These are phyloP conservation scores for Lagenaria siceraria DNA, from an alignment of 306 rosid genomes.

Conservation along the genomic window DNA sequence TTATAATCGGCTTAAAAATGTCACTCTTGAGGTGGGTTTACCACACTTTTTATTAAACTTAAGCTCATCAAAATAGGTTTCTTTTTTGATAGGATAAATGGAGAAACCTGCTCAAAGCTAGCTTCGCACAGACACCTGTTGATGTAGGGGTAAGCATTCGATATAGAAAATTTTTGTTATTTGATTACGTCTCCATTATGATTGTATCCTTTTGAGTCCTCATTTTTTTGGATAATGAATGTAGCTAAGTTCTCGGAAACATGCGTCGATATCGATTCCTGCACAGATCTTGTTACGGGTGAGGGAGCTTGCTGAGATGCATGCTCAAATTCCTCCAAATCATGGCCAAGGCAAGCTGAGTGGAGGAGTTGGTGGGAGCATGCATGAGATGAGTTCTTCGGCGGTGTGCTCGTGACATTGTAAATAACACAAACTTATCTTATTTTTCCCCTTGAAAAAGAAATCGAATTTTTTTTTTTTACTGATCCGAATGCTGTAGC, in stretches of 20 bases:
- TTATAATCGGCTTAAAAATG: too few relatives aligned
- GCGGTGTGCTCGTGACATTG: conserved; percentile 58
- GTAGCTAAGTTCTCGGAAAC: conserved; percentile 72
- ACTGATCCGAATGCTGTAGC: neutral
- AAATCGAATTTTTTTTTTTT: too few relatives aligned
- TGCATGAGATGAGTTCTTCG: conserved; percentile 28
- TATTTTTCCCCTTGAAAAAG: conserved; percentile 6
- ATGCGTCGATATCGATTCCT: conserved; percentile 64
- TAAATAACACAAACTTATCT: conserved; percentile 30
- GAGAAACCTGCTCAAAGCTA: conserved; percentile 94
- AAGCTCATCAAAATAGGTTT: conserved; percentile 5
- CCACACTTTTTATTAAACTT: neutral
- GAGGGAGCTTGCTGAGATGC: conserved; percentile 85
- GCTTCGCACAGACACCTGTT: conserved; percentile 55
- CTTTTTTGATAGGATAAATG: conserved; percentile 74
- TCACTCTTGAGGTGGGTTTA: too few relatives aligned
- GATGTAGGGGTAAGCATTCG: conserved; percentile 62
- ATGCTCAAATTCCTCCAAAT: conserved; percentile 58
- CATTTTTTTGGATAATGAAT: neutral
- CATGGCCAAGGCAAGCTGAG: conserved; percentile 35
- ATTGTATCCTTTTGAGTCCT: neutral
- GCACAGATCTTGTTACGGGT: conserved; percentile 53
- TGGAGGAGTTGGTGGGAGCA: conserved; percentile 17
- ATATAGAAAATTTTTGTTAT: neutral
- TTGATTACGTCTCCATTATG: neutral